These are phyloP conservation scores for Penicillium roqueforti DNA, from an alignment of 495 filamentous ascomycete species.

Conservation along the genomic window DNA sequence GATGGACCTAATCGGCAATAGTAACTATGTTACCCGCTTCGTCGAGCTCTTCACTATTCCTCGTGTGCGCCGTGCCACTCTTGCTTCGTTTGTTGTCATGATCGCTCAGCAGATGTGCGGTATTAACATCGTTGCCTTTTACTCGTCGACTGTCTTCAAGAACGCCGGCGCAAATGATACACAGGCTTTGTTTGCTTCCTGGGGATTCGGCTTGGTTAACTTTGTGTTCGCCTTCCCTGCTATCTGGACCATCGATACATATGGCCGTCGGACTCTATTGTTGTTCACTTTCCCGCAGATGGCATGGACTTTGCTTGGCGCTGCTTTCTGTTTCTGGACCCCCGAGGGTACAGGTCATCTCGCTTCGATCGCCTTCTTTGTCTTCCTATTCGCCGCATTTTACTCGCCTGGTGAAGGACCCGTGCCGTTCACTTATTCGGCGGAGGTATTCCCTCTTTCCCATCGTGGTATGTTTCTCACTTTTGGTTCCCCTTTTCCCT, in stretches of 20 bases:
- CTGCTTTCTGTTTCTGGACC: slow-evolving; percentile 68
- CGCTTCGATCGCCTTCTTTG: slow-evolving; percentile 57
- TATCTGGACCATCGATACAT: slow-evolving; percentile 82
- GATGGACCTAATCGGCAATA: slow-evolving; percentile 39
- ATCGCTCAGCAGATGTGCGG: slow-evolving; percentile 85
- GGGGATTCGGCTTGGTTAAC: slow-evolving; percentile 79
- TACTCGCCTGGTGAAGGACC: slow-evolving; percentile 70
- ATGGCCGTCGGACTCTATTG: slow-evolving; percentile 69
- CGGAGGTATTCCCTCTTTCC: slow-evolving; percentile 75
- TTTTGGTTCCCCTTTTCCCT: not conserved
- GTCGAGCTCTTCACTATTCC: slow-evolving; percentile 65
- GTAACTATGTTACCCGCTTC: slow-evolving; percentile 55
- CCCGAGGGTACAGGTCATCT: slow-evolving; percentile 52
- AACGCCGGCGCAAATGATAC: slow-evolving; percentile 55
- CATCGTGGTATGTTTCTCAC: slow-evolving; percentile 48
- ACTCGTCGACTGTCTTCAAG: slow-evolving; percentile 69
- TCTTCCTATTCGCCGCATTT: slow-evolving; percentile 64
- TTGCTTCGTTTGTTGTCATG: slow-evolving; percentile 64
- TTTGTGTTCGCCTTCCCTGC: slow-evolving; percentile 81
- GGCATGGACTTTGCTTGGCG: slow-evolving; percentile 73
- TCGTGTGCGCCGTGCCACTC: slow-evolving; percentile 61
- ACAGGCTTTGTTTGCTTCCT: slow-evolving; percentile 67
- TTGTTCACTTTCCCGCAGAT: slow-evolving; percentile 86
- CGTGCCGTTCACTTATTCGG: slow-evolving; percentile 70
- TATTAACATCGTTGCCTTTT: slow-evolving; percentile 74